Conservation (phyloP, 116 monocot genomes). For the Dioscorea cayenensis region DNA sequence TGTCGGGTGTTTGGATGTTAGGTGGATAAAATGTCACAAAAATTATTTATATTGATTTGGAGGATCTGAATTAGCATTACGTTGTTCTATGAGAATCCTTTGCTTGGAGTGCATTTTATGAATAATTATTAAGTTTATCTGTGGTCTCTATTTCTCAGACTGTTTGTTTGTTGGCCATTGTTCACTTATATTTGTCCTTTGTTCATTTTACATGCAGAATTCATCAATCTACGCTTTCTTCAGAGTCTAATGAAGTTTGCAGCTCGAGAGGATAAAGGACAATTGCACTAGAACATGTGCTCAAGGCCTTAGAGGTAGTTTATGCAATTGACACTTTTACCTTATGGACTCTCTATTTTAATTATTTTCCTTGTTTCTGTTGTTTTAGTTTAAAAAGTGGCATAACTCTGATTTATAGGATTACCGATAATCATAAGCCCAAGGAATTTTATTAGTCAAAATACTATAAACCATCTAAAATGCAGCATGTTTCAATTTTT, state of each 20-base stretch:
- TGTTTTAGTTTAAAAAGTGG: background rate
- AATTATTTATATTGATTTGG: no score
- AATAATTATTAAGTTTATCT: background rate
- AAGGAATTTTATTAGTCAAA: background rate
- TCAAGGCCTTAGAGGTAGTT: constrained; percentile 90
- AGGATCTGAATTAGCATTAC: no score
- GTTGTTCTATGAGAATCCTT: no score
- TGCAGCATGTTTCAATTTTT: no score
- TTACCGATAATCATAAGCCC: background rate
- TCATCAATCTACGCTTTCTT: constrained; percentile 96
- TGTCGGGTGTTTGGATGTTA: no score
- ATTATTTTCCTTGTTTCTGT: background rate
- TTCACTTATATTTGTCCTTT: background rate
- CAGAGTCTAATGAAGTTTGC: constrained; percentile 96
- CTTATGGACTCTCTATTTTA: background rate
- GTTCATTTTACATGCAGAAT: constrained; percentile 51
- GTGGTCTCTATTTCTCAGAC: background rate
- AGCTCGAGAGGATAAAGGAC: constrained; percentile 93
- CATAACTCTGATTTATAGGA: background rate
- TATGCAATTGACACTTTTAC: background rate
- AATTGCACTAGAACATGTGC: constrained; percentile 94
- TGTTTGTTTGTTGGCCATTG: background rate
- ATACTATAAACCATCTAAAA: no score
- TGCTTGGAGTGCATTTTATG: no score
- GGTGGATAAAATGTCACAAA: no score